Base-by-base conservation (phyloP, 2,329 filamentous ascomycete genomes). In the Macrophomina pseudophaseolina region DNA sequence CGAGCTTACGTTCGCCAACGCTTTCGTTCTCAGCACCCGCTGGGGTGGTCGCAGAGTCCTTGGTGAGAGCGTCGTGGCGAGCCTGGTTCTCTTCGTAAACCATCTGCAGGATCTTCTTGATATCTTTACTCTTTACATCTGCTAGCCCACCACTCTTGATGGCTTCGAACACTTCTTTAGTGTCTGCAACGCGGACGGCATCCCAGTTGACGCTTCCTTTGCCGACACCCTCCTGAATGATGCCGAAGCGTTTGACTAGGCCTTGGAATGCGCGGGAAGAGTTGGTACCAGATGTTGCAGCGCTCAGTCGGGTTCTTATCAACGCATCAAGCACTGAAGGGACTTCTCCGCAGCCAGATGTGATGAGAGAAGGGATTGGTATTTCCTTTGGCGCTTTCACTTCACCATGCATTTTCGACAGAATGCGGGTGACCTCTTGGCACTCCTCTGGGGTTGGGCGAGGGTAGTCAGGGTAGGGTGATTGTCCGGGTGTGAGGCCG, bases 161-260 rank as follows among this genome's bases (percentile, higher is more conserved):
- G 0, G 90, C 86, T 60, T 89, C 80, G 53, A 86, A 86, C n/a
- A 95, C 81, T 5, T 90, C 86, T 46, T 85, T 81, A 4, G 86
- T 74, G 1, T 86, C 76, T 1, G 88, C 86, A 32, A 80, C 76
- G 28, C 88, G 86, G 1, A 94, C 89, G 9, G 86, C 87, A 70
- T 92, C 87, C 90, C 91, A 94, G 74, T 93, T 82, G 7, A 93
- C 89, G 65, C 89, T 91, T 3, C 89, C 90, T 71, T 89, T 88
- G 5, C 90, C 90, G 9, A 90, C 79, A 6, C 90, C 88, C 49
- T 85, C 81, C 38, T 87, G 75, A 3, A 90, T 78, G 18, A 87
- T 82, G 0, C 91, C 90, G 69, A 90, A 93, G 40, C 80, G 84
- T 18, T 85, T 73, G 2, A 90, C 86, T 0, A 95, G 81, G 0